These are phyloP conservation scores for Meyerozyma sp. DNA, from an alignment of 1,139 yeast species.

Conservation along the genomic window DNA sequence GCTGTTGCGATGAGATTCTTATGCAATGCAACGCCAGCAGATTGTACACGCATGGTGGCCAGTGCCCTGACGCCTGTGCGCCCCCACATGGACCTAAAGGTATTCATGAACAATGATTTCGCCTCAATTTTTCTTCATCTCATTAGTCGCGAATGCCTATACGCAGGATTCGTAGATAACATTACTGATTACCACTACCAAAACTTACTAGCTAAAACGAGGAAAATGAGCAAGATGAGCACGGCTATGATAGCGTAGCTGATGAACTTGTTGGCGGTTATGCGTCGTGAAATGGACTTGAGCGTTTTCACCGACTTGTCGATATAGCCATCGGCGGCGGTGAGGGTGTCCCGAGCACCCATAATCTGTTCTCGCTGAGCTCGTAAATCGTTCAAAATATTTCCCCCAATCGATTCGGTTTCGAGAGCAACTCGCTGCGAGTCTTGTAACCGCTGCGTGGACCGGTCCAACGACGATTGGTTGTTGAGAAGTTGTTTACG, in stretches of 20 bases:
- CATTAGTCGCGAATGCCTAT: not conserved
- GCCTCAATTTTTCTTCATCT: not conserved
- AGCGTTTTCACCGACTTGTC: conserved; percentile 85
- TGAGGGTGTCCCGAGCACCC: conserved; percentile 76
- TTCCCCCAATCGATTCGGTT: conserved; percentile 88
- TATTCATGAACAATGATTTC: not conserved
- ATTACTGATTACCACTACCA: conserved; percentile 30
- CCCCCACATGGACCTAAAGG: not conserved
- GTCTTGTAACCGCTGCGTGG: conserved; percentile 78
- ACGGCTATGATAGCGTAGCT: conserved; percentile 95
- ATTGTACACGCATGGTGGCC: not conserved
- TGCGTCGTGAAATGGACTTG: conserved; percentile 86
- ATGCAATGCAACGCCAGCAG: too few species aligned
- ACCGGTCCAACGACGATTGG: conserved; percentile 75
- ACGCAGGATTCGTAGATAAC: not conserved
- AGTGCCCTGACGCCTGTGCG: not conserved
- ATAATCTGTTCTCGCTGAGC: conserved; percentile 90
- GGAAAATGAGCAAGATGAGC: conserved; percentile 71
- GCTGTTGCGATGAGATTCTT: too few species aligned
- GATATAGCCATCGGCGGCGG: conserved; percentile 89
- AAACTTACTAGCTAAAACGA: conserved; percentile 85
- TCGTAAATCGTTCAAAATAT: conserved; percentile 80
- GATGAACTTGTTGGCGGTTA: conserved; percentile 91
- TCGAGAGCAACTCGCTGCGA: conserved; percentile 89
- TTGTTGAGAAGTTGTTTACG: conserved; percentile 76